A percentile compares a stretch with the other conserved stretches of the same genome.
Conservation (phyloP, 495 filamentous ascomycete genomes). For the Letharia columbiana region DNA sequence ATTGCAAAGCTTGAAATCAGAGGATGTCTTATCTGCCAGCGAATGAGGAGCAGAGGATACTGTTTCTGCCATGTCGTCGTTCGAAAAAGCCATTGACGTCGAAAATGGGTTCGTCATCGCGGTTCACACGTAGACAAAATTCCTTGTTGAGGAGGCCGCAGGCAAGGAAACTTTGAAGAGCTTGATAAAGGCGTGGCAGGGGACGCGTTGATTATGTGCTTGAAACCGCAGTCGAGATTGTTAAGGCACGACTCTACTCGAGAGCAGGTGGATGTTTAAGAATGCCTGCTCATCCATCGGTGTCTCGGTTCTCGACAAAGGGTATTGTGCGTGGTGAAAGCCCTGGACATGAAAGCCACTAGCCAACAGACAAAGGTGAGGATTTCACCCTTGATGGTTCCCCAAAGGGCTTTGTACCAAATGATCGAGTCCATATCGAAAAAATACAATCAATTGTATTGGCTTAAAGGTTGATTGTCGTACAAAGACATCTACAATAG, state of each 20-base stretch:
- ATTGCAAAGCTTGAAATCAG: background rate
- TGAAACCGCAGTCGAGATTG: background rate
- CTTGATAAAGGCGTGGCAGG: background rate
- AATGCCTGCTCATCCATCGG: background rate
- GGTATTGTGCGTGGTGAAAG: background rate
- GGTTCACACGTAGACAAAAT: background rate
- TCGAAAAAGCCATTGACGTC: background rate
- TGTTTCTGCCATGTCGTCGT: background rate
- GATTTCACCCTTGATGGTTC: background rate
- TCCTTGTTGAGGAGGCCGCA: background rate
- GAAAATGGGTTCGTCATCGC: background rate
- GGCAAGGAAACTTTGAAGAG: background rate
- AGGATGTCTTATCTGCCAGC: background rate
- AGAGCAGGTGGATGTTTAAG: background rate
- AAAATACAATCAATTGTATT: background rate
- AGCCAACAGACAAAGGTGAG: background rate
- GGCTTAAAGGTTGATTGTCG: background rate
- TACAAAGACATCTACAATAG: background rate
- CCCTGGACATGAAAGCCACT: background rate
- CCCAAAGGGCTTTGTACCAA: background rate
- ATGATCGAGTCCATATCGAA: background rate
- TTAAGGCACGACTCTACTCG: background rate
- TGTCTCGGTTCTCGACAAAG: background rate
- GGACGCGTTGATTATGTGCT: background rate
- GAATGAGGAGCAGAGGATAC: background rate